Conservation (phyloP, 306 rosid genomes). For the Cajanus cajan region DNA sequence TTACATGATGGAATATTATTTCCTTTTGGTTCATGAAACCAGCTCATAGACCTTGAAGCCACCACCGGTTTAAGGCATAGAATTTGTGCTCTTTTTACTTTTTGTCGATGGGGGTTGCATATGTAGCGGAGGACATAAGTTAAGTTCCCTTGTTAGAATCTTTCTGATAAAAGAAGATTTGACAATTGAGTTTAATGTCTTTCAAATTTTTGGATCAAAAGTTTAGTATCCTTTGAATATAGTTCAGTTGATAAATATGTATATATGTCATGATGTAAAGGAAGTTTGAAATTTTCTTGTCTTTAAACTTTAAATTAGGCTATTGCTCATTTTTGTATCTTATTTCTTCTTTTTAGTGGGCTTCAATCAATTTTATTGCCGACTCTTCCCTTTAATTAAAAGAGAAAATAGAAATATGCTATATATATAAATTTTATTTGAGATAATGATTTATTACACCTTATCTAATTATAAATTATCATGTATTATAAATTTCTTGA, state of each 20-base stretch:
- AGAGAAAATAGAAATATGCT: not conserved
- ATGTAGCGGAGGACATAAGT: not conserved
- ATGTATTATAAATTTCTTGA: too few species aligned
- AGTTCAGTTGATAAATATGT: not conserved
- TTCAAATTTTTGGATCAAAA: not conserved
- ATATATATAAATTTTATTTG: too few species aligned
- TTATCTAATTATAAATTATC: too few species aligned
- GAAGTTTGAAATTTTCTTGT: not conserved
- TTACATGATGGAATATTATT: slow-evolving; percentile 27
- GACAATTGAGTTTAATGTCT: not conserved
- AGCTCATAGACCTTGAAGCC: slow-evolving; percentile 18
- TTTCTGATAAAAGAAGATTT: not conserved
- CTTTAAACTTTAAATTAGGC: not conserved
- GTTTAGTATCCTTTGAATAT: not conserved
- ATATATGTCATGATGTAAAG: not conserved
- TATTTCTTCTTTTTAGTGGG: not conserved
- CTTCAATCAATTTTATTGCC: not conserved
- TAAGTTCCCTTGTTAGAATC: not conserved
- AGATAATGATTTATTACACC: too few species aligned
- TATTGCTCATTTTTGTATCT: not conserved
- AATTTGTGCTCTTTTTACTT: slow-evolving; percentile 1
- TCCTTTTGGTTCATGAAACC: slow-evolving; percentile 32
- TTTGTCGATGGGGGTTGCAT: not conserved
- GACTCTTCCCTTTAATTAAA: not conserved
- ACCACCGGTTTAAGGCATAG: not conserved